Base-by-base conservation (phyloP, 495 filamentous ascomycete species). In the Neurospora sp. region DNA sequence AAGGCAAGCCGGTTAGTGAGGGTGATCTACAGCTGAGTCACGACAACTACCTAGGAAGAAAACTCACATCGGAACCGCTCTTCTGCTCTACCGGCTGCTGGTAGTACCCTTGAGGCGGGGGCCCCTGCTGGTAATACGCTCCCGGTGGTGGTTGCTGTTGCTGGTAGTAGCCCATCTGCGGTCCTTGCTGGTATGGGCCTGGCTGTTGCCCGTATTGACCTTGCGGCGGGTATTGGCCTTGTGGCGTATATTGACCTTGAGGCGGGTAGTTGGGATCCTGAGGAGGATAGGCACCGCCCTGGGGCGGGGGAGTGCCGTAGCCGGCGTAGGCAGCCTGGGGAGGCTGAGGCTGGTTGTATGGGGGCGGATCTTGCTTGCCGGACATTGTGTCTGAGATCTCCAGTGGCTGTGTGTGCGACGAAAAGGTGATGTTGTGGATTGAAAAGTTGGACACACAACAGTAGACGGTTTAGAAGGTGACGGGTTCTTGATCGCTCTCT, bases 101-200 rank as follows among this genome's bases (percentile, higher is more conserved):
- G 27, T 77, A 74, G 40, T 79, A 74, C 20, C 73, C 74, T 44
- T 74, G 71, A 20, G 61, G 76, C 12, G 73, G 74, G 20, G 77
- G 75, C 6, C 73, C 76, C 41, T 76, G 76, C 18, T 76, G 74
- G 37, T 70, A 72, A 59, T 76, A 76, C n/a, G 41, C 71, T 42
- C 48, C 61, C 37, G 70, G 72, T 37, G 65, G 76, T 39, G 74
- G 53, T 65, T 65, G 78, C 59, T 80, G 48, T 59, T 59, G 82
- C 68, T 77, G 79, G 70, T 80, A 77, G 77, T 84, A 84, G 69
- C 80, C 80, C 84, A 85, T 85, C 73, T 78, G 78, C 46, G 80
- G 82, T 20, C 75, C 74, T 9, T 76, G 76, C 71, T 79, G 77
- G 78, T 85, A 84, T 74, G 71, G 78, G 31, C 76, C 73, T 68